Conservation (phyloP, 139 green algal species). For the Chlamydomonas eustigma region DNA sequence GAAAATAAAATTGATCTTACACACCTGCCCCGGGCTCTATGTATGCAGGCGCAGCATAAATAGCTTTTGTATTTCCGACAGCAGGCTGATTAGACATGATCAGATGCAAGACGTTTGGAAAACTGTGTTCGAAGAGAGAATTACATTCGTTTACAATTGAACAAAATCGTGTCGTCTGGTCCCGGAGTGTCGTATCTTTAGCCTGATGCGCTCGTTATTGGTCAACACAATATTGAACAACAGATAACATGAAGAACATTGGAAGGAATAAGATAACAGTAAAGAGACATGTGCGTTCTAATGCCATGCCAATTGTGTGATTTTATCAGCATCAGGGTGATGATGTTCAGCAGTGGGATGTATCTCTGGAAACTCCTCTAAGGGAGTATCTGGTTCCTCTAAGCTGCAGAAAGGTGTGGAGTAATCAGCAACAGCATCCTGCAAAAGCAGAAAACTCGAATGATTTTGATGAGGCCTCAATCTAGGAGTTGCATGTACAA, state of each 20-base stretch:
- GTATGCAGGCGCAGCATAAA: background rate
- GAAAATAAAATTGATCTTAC: background rate
- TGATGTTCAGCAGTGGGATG: background rate
- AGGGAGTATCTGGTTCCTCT: constrained; percentile 1
- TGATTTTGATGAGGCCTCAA: background rate
- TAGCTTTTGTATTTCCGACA: background rate
- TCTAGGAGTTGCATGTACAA: background rate
- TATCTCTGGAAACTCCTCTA: constrained; percentile 9
- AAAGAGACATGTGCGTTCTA: too few species aligned
- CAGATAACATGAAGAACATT: too few species aligned
- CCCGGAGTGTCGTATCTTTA: too few species aligned
- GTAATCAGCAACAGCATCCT: constrained; percentile 9
- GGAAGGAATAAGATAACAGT: too few species aligned
- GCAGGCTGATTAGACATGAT: background rate
- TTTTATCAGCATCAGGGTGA: constrained; percentile 4
- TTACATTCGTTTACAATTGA: too few species aligned
- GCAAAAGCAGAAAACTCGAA: background rate
- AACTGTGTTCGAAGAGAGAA: too few species aligned
- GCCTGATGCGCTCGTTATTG: too few species aligned
- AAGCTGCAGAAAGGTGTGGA: background rate
- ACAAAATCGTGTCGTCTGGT: too few species aligned
- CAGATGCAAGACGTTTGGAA: too few species aligned
- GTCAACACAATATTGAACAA: too few species aligned
- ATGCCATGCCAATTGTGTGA: constrained; percentile 5
- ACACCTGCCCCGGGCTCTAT: background rate